Evolutionary conservation across 2,329 filamentous ascomycete species (phyloP), one percentile per base, ranked within the genome.

Genomic region (Dactylella cylindrospora): DNA sequence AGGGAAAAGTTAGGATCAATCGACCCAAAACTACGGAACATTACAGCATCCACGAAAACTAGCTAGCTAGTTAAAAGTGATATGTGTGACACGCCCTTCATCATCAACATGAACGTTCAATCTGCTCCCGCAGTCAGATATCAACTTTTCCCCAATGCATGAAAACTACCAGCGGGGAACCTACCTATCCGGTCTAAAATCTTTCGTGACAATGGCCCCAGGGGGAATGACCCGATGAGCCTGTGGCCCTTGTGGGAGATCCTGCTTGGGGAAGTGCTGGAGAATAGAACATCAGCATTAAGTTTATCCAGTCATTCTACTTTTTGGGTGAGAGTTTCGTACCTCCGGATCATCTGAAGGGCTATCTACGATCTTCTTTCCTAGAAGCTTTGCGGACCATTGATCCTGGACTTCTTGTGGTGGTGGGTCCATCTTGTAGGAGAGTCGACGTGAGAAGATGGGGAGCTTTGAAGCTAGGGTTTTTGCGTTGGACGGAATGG

Each of bases 71-170:
- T 67, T 67, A 40, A 60, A 64, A 8, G 45, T 57, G 38, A 69
- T 53, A 33, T 66, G 67, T 3, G 57, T 69, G 41, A 65, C 65
- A 26, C 22, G 47, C 23, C 65, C 67, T n/a, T 66, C 46, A 5
- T 59, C 54, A 19, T 66, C 64, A 19, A 70, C 53, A 51, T 70
- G 60, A 29, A 70, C 61, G 59, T 70, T 70, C 41, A 70, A 46
- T 35, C 67, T 68, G 51, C 29, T 20, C 20, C 8, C 12, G 28
- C n/a, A 17, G 36, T 38, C n/a, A 25, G n/a, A 39, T 8, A 23
- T 15, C 6, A 20, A 17, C 29, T 20, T 47, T 8, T 3, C 20
- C 25, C 28, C 8, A 12, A 46, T 45, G n/a, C n/a, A n/a, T n/a
- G n/a, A n/a, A n/a, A n/a, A n/a, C n/a, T n/a, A n/a, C n/a, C n/a